Percentiles rank a stretch among this genome's conserved stretches.
These are phyloP conservation scores for Sorghum bicolor DNA, from an alignment of 176 grass and related monocot genomes.

Conservation along the genomic window DNA sequence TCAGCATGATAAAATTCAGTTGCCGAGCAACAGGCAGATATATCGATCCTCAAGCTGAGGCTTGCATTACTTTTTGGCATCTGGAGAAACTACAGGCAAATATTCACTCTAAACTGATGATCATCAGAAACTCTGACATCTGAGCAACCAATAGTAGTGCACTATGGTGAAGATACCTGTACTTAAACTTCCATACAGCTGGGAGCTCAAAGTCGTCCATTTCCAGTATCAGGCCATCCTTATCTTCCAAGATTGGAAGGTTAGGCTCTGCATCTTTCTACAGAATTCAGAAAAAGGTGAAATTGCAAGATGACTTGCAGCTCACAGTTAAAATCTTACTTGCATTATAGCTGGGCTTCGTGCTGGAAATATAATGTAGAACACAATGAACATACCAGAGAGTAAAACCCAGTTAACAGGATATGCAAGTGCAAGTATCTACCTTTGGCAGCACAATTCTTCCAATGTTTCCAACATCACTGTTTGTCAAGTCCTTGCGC, in stretches of 20 bases:
- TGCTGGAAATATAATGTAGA: neutral
- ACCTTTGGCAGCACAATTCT: slow-evolving; percentile 92
- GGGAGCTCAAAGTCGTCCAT: slow-evolving; percentile 74
- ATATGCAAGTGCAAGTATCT: slow-evolving; percentile 12
- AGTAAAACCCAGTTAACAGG: neutral
- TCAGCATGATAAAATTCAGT: slow-evolving; percentile 8
- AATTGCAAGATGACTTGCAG: neutral
- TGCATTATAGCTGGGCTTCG: neutral
- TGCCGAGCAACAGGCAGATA: neutral
- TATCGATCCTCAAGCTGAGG: neutral
- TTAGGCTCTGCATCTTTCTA: slow-evolving; percentile 81
- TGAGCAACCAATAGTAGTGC: neutral
- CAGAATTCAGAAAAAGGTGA: slow-evolving; percentile 29
- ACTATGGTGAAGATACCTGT: slow-evolving; percentile 36
- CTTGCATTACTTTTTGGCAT: neutral
- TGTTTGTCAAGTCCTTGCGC: slow-evolving; percentile 88
- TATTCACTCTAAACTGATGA: neutral
- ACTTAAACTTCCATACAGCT: slow-evolving; percentile 83
- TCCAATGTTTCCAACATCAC: slow-evolving; percentile 79
- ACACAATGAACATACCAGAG: neutral
- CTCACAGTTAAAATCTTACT: neutral
- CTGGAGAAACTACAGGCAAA: neutral
- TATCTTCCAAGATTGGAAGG: slow-evolving; percentile 68
- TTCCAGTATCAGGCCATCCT: slow-evolving; percentile 56
- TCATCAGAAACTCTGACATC: neutral